These are phyloP conservation scores for Solanum chmielewskii DNA, from an alignment of 257 asterid species.

Conservation along the genomic window DNA sequence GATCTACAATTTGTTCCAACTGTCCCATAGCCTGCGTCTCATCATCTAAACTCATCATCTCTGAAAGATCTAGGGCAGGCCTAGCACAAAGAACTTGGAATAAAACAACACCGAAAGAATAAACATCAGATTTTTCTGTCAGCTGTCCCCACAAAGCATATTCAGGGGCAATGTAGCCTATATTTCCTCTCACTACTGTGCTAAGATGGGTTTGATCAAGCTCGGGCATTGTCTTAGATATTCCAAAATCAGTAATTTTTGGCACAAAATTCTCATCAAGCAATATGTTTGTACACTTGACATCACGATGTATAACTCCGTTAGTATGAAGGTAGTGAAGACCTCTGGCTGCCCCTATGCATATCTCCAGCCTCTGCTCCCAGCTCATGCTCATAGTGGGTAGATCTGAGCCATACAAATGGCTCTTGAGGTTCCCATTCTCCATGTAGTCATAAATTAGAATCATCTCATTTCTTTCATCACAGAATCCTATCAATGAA, in stretches of 20 bases:
- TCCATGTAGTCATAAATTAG: background rate
- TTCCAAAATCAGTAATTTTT: no score
- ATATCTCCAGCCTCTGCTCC: background rate
- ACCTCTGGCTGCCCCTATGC: background rate
- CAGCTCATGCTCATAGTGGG: background rate
- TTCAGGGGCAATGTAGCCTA: background rate
- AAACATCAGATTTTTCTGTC: background rate
- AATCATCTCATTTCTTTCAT: background rate
- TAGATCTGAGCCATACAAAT: background rate
- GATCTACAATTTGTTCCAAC: background rate
- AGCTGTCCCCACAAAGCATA: background rate
- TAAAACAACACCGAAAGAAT: background rate
- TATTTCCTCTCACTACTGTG: fast-evolving
- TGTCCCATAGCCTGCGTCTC: fast-evolving
- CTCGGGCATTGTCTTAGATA: no score
- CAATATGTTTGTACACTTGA: background rate
- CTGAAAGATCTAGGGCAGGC: fast-evolving
- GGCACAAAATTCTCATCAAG: no score
- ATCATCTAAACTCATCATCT: fast-evolving
- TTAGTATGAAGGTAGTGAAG: background rate
- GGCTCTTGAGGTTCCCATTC: background rate
- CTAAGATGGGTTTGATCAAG: no score
- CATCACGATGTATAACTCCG: no score
- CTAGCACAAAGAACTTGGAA: background rate
- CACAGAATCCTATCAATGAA: background rate